A percentile compares a stretch with the other conserved stretches of the same genome.
Conservation (phyloP, 2,329 filamentous ascomycete genomes). For the Chaetomium strumarium region DNA sequence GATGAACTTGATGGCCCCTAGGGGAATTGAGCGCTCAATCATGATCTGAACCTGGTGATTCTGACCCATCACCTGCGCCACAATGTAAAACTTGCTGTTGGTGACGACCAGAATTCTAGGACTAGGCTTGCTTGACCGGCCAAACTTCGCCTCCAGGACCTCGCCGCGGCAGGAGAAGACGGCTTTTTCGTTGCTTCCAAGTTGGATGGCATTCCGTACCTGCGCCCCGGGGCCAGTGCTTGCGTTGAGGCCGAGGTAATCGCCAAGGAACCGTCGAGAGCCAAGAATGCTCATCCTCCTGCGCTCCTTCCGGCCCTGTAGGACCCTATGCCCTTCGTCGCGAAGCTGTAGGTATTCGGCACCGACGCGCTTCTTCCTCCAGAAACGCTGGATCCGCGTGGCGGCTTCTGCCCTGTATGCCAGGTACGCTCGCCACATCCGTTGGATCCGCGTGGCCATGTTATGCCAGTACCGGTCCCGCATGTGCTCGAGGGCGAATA, state of each 20-base stretch:
- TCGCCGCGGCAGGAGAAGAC: constrained; percentile 91
- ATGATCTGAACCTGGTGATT: constrained; percentile 74
- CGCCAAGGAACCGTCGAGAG: constrained; percentile 85
- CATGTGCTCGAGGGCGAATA: constrained; percentile 97
- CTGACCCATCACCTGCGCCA: constrained; percentile 78
- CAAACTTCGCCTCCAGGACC: constrained; percentile 87
- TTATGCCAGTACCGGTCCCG: constrained; percentile 98
- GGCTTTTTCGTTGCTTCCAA: constrained; percentile 66
- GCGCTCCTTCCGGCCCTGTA: constrained; percentile 83
- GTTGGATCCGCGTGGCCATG: constrained; percentile 96
- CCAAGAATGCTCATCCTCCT: constrained; percentile 86
- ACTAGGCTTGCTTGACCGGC: constrained; percentile 88
- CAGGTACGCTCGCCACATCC: constrained; percentile 94
- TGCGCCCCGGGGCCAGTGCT: constrained; percentile 72
- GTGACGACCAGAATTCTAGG: constrained; percentile 82
- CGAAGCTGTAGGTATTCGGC: constrained; percentile 83
- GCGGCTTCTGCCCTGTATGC: constrained; percentile 89
- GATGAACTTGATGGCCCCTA: constrained; percentile 85
- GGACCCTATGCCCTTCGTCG: constrained; percentile 77
- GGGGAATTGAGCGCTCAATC: constrained; percentile 72
- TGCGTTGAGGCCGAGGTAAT: constrained; percentile 87
- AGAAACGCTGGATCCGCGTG: constrained; percentile 89
- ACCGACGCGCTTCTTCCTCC: constrained; percentile 87
- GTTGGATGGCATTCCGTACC: constrained; percentile 67
- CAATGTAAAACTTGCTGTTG: constrained; percentile 78